These are phyloP conservation scores for Neurospora sp. DNA, from an alignment of 495 filamentous ascomycete genomes.

Conservation along the genomic window DNA sequence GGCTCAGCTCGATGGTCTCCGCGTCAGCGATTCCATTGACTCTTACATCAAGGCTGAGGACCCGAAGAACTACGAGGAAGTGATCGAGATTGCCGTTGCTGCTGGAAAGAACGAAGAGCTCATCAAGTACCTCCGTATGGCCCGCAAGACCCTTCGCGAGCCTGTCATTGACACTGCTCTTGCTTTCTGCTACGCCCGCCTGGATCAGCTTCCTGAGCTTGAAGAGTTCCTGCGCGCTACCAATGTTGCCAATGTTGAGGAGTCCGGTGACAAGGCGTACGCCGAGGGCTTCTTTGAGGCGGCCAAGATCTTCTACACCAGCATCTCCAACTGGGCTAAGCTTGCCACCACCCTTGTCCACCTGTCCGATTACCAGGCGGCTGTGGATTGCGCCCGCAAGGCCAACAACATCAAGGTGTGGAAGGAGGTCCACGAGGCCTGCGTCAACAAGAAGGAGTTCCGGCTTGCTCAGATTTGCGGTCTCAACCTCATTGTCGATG, in stretches of 20 bases:
- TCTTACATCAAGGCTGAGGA: conserved; percentile 95
- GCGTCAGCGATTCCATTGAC: conserved; percentile 85
- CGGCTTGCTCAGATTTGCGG: conserved; percentile 98
- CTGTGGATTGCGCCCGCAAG: conserved; percentile 96
- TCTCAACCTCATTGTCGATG: conserved; percentile 96
- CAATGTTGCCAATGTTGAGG: conserved; percentile 91
- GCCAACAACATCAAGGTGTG: conserved; percentile 99
- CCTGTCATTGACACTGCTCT: conserved; percentile 87
- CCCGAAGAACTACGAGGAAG: conserved; percentile 85
- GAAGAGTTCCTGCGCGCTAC: conserved; percentile 93
- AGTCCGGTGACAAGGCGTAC: conserved; percentile 96
- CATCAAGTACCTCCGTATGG: conserved; percentile 94
- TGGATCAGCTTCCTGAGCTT: conserved; percentile 83
- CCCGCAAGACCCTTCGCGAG: conserved; percentile 90
- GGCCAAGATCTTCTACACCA: conserved; percentile 97
- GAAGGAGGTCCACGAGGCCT: conserved; percentile 97
- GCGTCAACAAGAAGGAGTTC: conserved; percentile 98
- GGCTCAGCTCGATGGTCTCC: conserved; percentile 93
- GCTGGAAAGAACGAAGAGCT: conserved; percentile 98
- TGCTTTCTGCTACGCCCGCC: conserved; percentile 85
- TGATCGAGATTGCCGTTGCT: conserved; percentile 91
- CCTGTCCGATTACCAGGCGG: conserved; percentile 92
- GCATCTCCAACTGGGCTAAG: conserved; percentile 99
- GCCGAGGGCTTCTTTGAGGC: conserved; percentile 90
- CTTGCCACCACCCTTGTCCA: conserved; percentile 94